Percentiles rank a stretch among this genome's conserved stretches.
Evolutionary conservation across 1,139 yeast species (phyloP).

Genomic region (Candida sanyaensis): DNA sequence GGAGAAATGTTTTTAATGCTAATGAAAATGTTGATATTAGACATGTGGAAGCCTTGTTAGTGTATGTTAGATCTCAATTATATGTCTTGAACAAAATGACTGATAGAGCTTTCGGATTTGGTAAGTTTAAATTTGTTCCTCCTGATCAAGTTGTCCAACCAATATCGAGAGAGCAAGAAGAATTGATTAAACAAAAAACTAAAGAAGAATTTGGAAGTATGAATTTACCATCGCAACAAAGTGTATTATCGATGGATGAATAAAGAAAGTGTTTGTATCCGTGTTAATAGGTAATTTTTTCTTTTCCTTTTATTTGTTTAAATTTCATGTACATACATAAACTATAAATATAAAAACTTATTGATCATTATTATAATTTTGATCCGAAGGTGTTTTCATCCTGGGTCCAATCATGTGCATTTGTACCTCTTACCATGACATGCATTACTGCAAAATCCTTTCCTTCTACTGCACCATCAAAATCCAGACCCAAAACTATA

Average conservation of each 20-base stretch:
- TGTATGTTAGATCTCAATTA: slow-evolving; percentile 84
- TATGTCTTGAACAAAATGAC: slow-evolving; percentile 82
- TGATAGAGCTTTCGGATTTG: slow-evolving; percentile 92
- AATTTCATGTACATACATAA: slow-evolving; percentile 2
- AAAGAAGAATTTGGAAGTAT: slow-evolving; percentile 37
- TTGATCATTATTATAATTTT: slow-evolving; percentile 18
- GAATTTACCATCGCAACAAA: slow-evolving; percentile 62
- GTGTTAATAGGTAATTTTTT: not conserved
- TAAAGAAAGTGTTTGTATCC: slow-evolving; percentile 14
- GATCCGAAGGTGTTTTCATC: slow-evolving; percentile 17
- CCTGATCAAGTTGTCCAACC: slow-evolving; percentile 80
- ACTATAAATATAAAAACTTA: slow-evolving; percentile 6
- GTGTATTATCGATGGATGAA: slow-evolving; percentile 64
- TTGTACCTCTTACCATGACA: slow-evolving; percentile 55
- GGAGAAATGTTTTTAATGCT: slow-evolving; percentile 92
- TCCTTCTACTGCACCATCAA: slow-evolving; percentile 36
- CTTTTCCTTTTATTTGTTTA: not conserved
- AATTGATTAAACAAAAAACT: slow-evolving; percentile 41
- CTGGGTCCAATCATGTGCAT: slow-evolving; percentile 41
- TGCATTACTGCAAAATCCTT: slow-evolving; percentile 56
- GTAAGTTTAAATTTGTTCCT: slow-evolving; percentile 82
- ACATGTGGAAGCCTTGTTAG: slow-evolving; percentile 83
- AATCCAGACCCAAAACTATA: slow-evolving; percentile 48
- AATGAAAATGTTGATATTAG: slow-evolving; percentile 79
- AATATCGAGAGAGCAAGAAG: slow-evolving; percentile 63